Evolutionary conservation across 164 flowering plant species (phyloP).

Genomic region (Paratinospora sagittata): DNA sequence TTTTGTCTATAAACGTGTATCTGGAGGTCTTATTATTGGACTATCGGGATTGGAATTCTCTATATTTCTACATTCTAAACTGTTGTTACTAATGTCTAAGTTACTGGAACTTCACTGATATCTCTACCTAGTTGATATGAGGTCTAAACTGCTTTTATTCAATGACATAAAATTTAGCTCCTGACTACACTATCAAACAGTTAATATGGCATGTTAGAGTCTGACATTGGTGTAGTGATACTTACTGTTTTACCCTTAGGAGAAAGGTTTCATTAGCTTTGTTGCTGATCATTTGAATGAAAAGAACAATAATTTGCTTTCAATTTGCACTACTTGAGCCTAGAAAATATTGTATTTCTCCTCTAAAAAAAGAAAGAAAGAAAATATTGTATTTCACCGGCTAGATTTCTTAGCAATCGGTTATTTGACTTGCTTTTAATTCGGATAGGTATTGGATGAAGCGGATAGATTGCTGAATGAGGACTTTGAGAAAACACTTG

Average conservation of each 20-base stretch:
- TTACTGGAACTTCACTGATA: background rate
- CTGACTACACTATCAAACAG: background rate
- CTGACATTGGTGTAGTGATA: background rate
- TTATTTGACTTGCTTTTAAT: conserved; percentile 4
- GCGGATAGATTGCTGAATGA: conserved; percentile 91
- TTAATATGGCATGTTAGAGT: background rate
- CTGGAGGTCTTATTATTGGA: too few relatives aligned
- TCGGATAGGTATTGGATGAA: conserved; percentile 85
- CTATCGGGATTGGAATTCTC: too few relatives aligned
- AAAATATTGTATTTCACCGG: background rate
- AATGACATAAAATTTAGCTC: background rate
- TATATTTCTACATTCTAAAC: background rate
- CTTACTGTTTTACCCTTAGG: background rate
- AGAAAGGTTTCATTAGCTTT: too few relatives aligned
- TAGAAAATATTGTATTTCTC: background rate
- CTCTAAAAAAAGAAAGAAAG: too few relatives aligned
- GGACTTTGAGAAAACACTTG: conserved; percentile 84
- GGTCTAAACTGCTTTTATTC: background rate
- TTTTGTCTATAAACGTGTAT: too few relatives aligned
- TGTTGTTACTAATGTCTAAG: background rate
- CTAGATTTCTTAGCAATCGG: background rate
- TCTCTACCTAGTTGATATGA: background rate
- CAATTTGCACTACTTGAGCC: background rate
- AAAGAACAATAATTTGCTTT: background rate
- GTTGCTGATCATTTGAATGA: too few relatives aligned